Evolutionary conservation across 495 filamentous ascomycete genomes (phyloP).

Genomic region (Talaromyces nanjingensis): DNA sequence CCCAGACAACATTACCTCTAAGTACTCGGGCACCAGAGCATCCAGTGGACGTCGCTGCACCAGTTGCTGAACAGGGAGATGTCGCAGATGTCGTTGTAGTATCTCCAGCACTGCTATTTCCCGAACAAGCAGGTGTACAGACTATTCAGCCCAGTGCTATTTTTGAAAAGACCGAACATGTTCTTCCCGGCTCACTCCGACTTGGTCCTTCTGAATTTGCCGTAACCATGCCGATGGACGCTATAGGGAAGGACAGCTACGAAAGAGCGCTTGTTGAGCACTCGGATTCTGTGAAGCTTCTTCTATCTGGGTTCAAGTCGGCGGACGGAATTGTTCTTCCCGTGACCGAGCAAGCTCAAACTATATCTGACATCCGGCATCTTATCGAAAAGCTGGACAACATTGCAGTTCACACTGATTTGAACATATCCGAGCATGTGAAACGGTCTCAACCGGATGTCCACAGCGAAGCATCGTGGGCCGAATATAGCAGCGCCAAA

Average conservation of each 20-base stretch:
- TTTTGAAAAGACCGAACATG: conserved; percentile 25
- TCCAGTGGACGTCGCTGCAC: conserved; percentile 11
- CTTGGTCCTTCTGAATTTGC: conserved; percentile 39
- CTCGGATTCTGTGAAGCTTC: conserved; percentile 18
- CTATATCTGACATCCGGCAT: conserved; percentile 27
- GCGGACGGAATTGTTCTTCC: background rate
- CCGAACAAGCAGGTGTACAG: conserved; percentile 18
- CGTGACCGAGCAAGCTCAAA: conserved; percentile 12
- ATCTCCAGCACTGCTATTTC: conserved; percentile 4
- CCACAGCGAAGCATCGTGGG: conserved; percentile 44
- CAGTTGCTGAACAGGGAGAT: conserved; percentile 19
- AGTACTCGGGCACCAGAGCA: conserved; percentile 31
- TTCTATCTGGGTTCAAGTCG: conserved; percentile 17
- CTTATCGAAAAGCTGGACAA: conserved; percentile 39
- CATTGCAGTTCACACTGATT: conserved; percentile 46
- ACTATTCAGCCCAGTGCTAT: conserved; percentile 40
- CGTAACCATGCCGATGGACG: conserved; percentile 39
- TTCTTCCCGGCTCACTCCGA: conserved; percentile 29
- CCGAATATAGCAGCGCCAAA: conserved; percentile 49
- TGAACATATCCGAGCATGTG: conserved; percentile 38
- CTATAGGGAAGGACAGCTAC: conserved; percentile 37
- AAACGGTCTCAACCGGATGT: conserved; percentile 26
- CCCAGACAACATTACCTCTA: conserved; percentile 29
- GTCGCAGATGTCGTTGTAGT: conserved; percentile 13
- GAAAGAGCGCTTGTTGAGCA: conserved; percentile 25